phyloP scores from a whole-genome alignment of 2,329 filamentous ascomycete genomes.

The Chaetomiaceae sp. region DNA sequence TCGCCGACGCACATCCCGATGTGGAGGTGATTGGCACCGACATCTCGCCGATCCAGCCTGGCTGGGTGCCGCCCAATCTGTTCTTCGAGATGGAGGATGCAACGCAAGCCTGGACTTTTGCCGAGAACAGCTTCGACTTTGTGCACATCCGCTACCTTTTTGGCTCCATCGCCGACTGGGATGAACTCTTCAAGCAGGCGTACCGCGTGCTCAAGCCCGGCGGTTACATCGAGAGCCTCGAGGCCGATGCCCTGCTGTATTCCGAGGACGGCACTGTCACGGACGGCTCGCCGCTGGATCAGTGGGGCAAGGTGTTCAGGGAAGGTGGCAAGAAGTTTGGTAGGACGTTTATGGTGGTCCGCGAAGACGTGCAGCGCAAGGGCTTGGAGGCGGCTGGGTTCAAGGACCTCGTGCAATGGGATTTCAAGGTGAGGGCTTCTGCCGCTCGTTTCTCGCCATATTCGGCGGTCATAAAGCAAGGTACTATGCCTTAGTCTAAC shows the following conservation, averaged over 20 bases:
- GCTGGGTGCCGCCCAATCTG: conserved; percentile 51
- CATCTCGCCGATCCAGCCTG: neutral
- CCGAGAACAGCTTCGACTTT: conserved; percentile 48
- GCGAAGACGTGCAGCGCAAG: conserved; percentile 37
- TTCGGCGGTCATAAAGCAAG: too few species aligned
- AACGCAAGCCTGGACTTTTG: conserved; percentile 42
- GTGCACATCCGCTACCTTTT: conserved; percentile 45
- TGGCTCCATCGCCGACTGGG: conserved; percentile 20
- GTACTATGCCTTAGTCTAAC: too few species aligned
- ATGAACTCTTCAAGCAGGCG: conserved; percentile 17
- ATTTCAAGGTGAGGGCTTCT: conserved; percentile 17
- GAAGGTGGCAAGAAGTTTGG: conserved; percentile 20
- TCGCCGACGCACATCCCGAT: conserved; percentile 35
- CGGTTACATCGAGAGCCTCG: conserved; percentile 21
- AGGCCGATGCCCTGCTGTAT: conserved; percentile 9
- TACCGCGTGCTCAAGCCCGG: conserved; percentile 20
- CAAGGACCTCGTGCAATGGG: conserved; percentile 22
- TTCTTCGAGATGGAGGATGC: conserved; percentile 58
- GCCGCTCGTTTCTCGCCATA: neutral
- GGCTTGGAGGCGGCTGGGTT: conserved; percentile 30
- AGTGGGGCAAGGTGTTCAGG: conserved; percentile 35
- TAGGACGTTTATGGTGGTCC: conserved; percentile 13
- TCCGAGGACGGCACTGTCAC: conserved; percentile 50
- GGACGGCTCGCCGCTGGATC: conserved; percentile 32
- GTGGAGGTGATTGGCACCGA: conserved; percentile 23